Conservation (phyloP, 805 yeast genomes). For the Geotrichum ghanense region DNA sequence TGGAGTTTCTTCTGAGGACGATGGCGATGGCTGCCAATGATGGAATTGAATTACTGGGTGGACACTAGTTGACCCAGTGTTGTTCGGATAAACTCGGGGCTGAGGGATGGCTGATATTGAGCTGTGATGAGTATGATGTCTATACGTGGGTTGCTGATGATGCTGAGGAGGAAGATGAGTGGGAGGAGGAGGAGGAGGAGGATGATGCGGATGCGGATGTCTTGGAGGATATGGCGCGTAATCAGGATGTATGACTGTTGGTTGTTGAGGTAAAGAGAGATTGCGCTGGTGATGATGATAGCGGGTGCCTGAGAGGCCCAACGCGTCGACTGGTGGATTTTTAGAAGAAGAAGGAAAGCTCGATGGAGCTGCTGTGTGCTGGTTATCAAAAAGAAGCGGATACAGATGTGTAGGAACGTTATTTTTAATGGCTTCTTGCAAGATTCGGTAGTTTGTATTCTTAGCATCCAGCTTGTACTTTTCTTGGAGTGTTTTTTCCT, state of each 20-base stretch:
- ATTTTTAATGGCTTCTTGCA: constrained; percentile 47
- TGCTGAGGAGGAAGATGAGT: constrained; percentile 15
- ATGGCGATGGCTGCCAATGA: constrained; percentile 38
- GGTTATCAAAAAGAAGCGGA: constrained; percentile 43
- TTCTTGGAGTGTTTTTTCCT: constrained; percentile 76
- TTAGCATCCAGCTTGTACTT: constrained; percentile 55
- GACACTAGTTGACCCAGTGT: constrained; percentile 6
- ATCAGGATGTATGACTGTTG: constrained; percentile 9
- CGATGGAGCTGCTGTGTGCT: constrained; percentile 3
- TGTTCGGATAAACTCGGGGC: constrained; percentile 12
- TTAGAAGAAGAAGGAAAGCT: constrained; percentile 1
- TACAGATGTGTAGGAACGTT: constrained; percentile 57
- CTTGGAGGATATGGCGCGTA: constrained; percentile 10
- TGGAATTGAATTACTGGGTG: constrained; percentile 46
- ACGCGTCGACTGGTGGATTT: constrained; percentile 5
- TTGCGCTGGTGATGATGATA: constrained; percentile 16
- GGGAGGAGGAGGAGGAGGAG: constrained; percentile 14
- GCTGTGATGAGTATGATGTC: constrained; percentile 5
- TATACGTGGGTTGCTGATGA: constrained; percentile 14
- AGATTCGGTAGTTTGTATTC: constrained; percentile 45
- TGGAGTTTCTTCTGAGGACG: neutral
- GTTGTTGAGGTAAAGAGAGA: constrained; percentile 16
- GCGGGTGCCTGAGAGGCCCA: constrained; percentile 10
- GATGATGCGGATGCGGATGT: constrained; percentile 7
- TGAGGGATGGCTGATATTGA: constrained; percentile 8